Percentiles rank a stretch among this genome's conserved stretches.
Evolutionary conservation across 768 basidiomycete species (phyloP).

Genomic region (Suillus subluteus): DNA sequence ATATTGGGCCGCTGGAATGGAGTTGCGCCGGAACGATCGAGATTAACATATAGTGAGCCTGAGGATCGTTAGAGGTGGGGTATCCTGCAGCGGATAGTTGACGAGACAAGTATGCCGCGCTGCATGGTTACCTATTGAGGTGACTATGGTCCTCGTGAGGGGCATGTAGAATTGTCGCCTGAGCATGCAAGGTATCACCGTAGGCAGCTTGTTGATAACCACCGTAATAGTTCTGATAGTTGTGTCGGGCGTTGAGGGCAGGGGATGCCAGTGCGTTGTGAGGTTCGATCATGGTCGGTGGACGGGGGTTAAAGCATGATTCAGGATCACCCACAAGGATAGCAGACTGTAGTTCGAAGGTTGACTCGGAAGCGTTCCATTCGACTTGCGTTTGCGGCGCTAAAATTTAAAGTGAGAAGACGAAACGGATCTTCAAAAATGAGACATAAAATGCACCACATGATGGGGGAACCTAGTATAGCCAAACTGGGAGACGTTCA

Average conservation of each 20-base stretch:
- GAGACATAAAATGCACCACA: constrained; percentile 47
- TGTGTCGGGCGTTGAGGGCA: constrained; percentile 21
- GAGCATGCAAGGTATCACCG: constrained; percentile 22
- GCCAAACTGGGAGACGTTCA: constrained; percentile 50
- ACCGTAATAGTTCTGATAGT: constrained; percentile 29
- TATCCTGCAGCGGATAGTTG: constrained; percentile 21
- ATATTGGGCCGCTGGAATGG: constrained; percentile 80
- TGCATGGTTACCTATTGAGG: constrained; percentile 25
- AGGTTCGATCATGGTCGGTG: constrained; percentile 69
- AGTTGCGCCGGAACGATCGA: constrained; percentile 68
- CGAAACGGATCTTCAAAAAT: constrained; percentile 2
- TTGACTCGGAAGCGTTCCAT: constrained; percentile 58
- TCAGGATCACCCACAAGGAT: constrained; percentile 54
- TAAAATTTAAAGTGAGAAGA: constrained; percentile 24
- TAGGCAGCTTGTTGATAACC: constrained; percentile 30
- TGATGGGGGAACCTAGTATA: constrained; percentile 41
- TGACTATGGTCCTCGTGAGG: constrained; percentile 33
- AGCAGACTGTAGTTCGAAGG: constrained; percentile 69
- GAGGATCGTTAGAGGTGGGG: constrained; percentile 21
- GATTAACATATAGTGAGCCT: constrained; percentile 67
- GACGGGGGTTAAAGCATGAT: constrained; percentile 53
- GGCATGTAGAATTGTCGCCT: constrained; percentile 24
- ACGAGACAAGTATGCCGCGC: constrained; percentile 24
- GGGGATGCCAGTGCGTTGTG: constrained; percentile 35
- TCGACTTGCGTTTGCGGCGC: constrained; percentile 48